Base-by-base conservation (phyloP, 345 rosid species). In the Pistacia atlantica region DNA sequence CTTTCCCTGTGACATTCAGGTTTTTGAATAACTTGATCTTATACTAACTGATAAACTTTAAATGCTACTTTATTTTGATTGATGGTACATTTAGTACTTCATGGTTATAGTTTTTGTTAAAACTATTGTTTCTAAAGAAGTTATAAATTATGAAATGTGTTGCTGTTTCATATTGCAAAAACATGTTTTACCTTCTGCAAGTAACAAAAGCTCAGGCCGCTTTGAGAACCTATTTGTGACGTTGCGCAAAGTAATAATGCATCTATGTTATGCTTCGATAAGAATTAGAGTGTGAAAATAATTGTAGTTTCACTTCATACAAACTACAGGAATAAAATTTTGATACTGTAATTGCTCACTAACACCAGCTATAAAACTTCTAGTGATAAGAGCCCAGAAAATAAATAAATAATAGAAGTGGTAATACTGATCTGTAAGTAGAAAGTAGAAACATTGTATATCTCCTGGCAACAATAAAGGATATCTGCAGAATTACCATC, bases 1-100 rank as follows among this genome's bases (percentile, higher is more conserved):
- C 75, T 76, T 95, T 95, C 84, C 42, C 86, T 46, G 90, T 95
- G 81, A 91, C 86, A 80, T 85, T 91, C 87, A 88, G 95, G 98
- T 95, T 35, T 77, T 88, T 76, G 61, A 60, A 65, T 46, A 51
- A 61, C 4, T 67, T 49, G 33, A 3, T 62, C 37, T 18, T 66
- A 13, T 71, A 51, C 63, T 35, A 49, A 58, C 35, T 68, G 60
- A 67, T 66, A 22, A 45, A 48, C 37, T 71, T 60, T 25, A 57
- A 17, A 20, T 72, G 67, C 75, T 45, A 9, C 58, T 72, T 59
- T 60, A 28, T n/a, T 72, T 72, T 48, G 57, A 13, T 58, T 20
- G 65, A 16, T 57, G 55, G 38, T 67, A 46, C 49, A 11, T 57
- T 37, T 38, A 20, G 54, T 33, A 4, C 14, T 52, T n/a, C 28